Percentiles rank a stretch among this genome's conserved stretches.
phyloP scores from a whole-genome alignment of 2,329 filamentous ascomycete genomes.

The Xylaria polymorpha region DNA sequence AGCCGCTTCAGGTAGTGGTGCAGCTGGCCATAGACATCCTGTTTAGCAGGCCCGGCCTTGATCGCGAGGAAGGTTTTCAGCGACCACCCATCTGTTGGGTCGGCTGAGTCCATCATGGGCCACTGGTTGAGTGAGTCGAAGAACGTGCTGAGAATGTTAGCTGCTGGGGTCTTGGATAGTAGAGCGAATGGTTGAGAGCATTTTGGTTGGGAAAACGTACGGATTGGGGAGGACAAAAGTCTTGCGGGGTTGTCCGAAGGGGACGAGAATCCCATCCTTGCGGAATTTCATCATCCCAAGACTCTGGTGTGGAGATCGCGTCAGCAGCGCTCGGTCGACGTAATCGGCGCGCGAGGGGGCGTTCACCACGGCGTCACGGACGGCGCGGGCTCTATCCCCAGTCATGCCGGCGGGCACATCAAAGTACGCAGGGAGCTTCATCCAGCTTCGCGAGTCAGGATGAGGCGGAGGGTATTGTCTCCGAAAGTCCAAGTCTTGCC shows the following conservation, averaged over 20 bases:
- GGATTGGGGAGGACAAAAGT: constrained; percentile 21
- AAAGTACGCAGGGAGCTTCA: constrained; percentile 12
- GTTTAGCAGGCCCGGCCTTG: constrained; percentile 20
- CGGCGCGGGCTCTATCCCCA: background rate
- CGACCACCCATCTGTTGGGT: constrained; percentile 20
- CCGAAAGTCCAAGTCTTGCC: constrained; percentile 25
- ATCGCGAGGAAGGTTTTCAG: constrained; percentile 1
- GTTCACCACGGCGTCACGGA: constrained; percentile 14
- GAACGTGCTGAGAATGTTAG: constrained; percentile 11
- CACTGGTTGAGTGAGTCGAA: constrained; percentile 10
- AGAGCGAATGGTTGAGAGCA: background rate
- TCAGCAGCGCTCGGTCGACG: constrained; percentile 2
- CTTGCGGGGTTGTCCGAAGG: constrained; percentile 18
- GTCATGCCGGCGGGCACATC: constrained; percentile 8
- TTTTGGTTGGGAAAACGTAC: constrained; percentile 9
- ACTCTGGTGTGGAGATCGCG: background rate
- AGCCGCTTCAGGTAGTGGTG: constrained; percentile 12
- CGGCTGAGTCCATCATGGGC: constrained; percentile 25
- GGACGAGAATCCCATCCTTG: constrained; percentile 18
- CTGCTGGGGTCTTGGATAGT: background rate
- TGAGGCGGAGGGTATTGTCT: constrained; percentile 8
- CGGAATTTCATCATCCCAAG: constrained; percentile 17
- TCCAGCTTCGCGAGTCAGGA: constrained; percentile 21
- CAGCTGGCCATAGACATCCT: constrained; percentile 19
- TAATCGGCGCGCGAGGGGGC: constrained; percentile 9